Evolutionary conservation across 1,284 basidiomycete species (phyloP).

Genomic region (Apiotrichum veenhuisii): DNA sequence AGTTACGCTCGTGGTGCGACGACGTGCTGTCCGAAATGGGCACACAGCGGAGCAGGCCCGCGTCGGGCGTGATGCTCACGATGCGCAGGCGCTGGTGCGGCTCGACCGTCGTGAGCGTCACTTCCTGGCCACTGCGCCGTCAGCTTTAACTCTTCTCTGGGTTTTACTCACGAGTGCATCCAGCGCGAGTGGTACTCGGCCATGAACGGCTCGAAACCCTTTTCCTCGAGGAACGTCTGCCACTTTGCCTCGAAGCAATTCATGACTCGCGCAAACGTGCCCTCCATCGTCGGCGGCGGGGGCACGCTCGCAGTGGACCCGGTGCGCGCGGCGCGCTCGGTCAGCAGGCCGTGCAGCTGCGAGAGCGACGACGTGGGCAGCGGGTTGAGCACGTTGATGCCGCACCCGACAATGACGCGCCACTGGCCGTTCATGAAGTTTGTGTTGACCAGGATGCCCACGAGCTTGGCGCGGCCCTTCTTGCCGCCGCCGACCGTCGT

Average conservation of each 20-base stretch:
- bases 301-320: slow-evolving; percentile 30
- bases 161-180: slow-evolving; percentile 75
- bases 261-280: slow-evolving; percentile 70
- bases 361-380: slow-evolving; percentile 78
- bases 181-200: slow-evolving; percentile 72
- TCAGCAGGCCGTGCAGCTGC: slow-evolving; percentile 56
- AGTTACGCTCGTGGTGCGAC: slow-evolving; percentile 34
- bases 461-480: slow-evolving; percentile 64
- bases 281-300: slow-evolving; percentile 63
- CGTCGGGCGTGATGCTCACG: slow-evolving; percentile 77
- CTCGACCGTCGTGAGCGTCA: slow-evolving; percentile 70
- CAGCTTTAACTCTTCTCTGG: not conserved
- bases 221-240: slow-evolving; percentile 61
- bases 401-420: slow-evolving; percentile 80
- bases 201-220: slow-evolving; percentile 73
- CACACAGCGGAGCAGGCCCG: slow-evolving; percentile 80
- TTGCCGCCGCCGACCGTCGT: slow-evolving; percentile 40
- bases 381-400: slow-evolving; percentile 79
- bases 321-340: slow-evolving; percentile 17
- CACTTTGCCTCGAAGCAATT: slow-evolving; percentile 76
- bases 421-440: slow-evolving; percentile 69
- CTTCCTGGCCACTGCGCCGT: slow-evolving; percentile 67
- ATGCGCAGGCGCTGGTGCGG: slow-evolving; percentile 73
- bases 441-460: slow-evolving; percentile 88
- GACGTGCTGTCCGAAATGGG: slow-evolving; percentile 55